These are phyloP conservation scores for Xylaria arbuscula DNA, from an alignment of 2,329 filamentous ascomycete genomes.

Conservation along the genomic window DNA sequence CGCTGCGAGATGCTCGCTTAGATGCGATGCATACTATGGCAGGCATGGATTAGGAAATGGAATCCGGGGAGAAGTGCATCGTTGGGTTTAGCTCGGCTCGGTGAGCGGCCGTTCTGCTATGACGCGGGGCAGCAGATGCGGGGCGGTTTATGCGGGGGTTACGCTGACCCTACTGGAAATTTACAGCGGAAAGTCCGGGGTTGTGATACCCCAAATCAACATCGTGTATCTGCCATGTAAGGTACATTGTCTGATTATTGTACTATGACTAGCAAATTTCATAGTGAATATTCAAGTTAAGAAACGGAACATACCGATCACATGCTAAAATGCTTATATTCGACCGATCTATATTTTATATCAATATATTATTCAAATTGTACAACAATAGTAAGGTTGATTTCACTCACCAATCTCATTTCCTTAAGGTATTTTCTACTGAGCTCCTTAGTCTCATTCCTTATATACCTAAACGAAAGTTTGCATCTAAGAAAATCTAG, in stretches of 20 bases:
- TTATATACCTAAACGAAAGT: no score
- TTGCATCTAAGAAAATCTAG: no score
- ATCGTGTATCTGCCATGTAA: background rate
- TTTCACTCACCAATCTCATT: no score
- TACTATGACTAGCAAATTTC: no score
- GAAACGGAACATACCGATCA: background rate
- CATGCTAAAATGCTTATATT: background rate
- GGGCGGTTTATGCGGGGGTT: conserved; percentile 4
- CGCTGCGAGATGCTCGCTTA: conserved; percentile 11
- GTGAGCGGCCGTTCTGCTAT: conserved; percentile 5
- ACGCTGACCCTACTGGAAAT: background rate
- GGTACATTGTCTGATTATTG: no score
- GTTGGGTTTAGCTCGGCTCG: conserved; percentile 16
- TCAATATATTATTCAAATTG: no score
- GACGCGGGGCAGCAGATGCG: background rate
- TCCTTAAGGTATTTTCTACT: no score
- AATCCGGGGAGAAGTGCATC: conserved; percentile 38
- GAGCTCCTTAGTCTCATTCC: no score
- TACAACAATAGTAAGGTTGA: no score
- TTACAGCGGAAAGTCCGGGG: background rate
- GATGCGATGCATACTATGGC: conserved; percentile 38
- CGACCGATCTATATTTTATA: no score
- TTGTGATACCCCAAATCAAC: background rate
- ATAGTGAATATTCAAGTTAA: no score
- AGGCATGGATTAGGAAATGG: conserved; percentile 42